Evolutionary conservation across 1,139 yeast genomes (phyloP).

Genomic region (Magnusiomyces paraingens): DNA sequence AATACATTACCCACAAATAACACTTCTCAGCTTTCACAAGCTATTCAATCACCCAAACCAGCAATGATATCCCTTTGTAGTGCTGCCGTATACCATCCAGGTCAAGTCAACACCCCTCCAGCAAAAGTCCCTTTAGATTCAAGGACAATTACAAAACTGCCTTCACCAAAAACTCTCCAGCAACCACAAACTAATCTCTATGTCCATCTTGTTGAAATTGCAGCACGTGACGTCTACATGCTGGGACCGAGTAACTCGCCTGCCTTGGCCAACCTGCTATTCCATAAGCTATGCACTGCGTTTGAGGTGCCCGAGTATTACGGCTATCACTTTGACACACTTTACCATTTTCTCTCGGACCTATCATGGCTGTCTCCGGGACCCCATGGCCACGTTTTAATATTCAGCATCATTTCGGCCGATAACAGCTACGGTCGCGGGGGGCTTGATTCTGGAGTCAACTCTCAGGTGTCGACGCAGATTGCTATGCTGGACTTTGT

Average conservation of each 20-base stretch:
- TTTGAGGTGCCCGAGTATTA: constrained; percentile 15
- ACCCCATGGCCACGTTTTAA: constrained; percentile 8
- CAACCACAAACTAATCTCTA: background rate
- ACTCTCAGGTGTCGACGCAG: too few species aligned
- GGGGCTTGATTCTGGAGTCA: background rate
- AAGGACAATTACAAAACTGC: too few species aligned
- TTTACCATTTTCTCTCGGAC: constrained; percentile 10
- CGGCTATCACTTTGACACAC: constrained; percentile 11
- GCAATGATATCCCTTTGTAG: too few species aligned
- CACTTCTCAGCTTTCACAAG: too few species aligned
- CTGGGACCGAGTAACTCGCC: constrained; percentile 1
- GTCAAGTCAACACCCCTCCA: too few species aligned
- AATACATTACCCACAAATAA: too few species aligned
- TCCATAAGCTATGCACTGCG: constrained; percentile 6
- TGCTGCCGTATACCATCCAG: too few species aligned
- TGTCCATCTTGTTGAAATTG: constrained; percentile 1
- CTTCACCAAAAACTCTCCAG: too few species aligned
- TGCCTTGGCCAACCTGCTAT: constrained; percentile 4
- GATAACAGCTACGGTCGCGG: background rate
- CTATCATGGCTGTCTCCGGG: constrained; percentile 7
- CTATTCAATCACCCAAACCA: too few species aligned
- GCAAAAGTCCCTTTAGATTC: too few species aligned
- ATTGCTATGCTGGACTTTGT: background rate
- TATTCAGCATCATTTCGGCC: background rate
- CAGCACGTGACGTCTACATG: background rate